Conservation (phyloP, 495 filamentous ascomycete species). For the Chlorociboria aeruginascens region DNA sequence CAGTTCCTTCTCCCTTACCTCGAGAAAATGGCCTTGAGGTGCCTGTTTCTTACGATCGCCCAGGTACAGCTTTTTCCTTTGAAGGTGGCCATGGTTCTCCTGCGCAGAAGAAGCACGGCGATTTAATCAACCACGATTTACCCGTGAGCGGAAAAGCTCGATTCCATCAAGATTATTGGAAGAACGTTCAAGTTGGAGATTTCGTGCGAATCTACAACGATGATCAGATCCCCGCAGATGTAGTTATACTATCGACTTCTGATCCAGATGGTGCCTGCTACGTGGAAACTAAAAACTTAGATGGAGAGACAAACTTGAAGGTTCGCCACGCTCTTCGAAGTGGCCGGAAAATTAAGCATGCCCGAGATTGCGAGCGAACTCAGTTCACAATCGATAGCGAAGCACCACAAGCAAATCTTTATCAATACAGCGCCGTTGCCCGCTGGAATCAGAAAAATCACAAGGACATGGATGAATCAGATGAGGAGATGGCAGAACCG, state of each 20-base stretch:
- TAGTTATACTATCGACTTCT: slow-evolving; percentile 91
- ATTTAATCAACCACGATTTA: slow-evolving; percentile 34
- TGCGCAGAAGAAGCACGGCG: slow-evolving; percentile 22
- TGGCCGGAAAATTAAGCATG: slow-evolving; percentile 74
- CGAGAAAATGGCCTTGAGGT: slow-evolving; percentile 29
- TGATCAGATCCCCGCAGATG: slow-evolving; percentile 89
- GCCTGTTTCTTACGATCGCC: slow-evolving; percentile 18
- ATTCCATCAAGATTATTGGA: slow-evolving; percentile 93
- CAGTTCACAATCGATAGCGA: slow-evolving; percentile 88
- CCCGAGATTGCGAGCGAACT: slow-evolving; percentile 77
- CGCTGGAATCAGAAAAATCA: slow-evolving; percentile 72
- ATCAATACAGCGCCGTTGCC: slow-evolving; percentile 81
- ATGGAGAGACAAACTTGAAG: slow-evolving; percentile 97
- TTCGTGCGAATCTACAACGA: slow-evolving; percentile 95
- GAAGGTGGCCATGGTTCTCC: slow-evolving; percentile 7
- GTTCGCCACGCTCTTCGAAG: slow-evolving; percentile 85
- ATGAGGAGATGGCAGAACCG: slow-evolving; percentile 76
- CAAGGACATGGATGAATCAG: slow-evolving; percentile 42
- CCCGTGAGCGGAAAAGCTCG: slow-evolving; percentile 39
- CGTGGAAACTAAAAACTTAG: slow-evolving; percentile 95
- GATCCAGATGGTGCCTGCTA: slow-evolving; percentile 94
- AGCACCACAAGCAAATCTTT: slow-evolving; percentile 82
- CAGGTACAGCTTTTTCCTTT: slow-evolving; percentile 24
- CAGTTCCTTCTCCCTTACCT: slow-evolving; percentile 72
- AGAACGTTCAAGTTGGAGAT: slow-evolving; percentile 89